Evolutionary conservation across 148 eudicot genomes (phyloP).

Genomic region (Fagopyrum tataricum): DNA sequence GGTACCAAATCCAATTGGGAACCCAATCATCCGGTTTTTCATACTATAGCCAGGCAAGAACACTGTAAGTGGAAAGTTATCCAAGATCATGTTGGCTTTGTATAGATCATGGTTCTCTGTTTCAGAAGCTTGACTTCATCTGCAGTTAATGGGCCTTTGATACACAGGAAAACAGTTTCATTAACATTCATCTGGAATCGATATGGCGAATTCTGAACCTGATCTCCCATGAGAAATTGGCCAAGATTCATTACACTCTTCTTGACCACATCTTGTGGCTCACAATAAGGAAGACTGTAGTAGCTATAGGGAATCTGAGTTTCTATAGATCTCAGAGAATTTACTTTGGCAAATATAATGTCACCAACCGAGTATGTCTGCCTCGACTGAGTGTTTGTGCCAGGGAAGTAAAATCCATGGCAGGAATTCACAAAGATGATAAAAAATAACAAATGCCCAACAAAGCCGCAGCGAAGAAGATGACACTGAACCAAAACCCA

Average conservation of each 20-base stretch:
- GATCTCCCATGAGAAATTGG: constrained; percentile 74
- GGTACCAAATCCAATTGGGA: constrained; percentile 46
- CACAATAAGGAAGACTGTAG: constrained; percentile 70
- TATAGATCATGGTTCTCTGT: constrained; percentile 59
- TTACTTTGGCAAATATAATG: constrained; percentile 55
- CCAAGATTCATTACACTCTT: constrained; percentile 81
- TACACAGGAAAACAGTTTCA: constrained; percentile 56
- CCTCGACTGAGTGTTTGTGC: constrained; percentile 35
- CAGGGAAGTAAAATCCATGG: constrained; percentile 64
- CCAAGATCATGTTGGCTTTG: constrained; percentile 65
- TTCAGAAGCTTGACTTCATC: constrained; percentile 61
- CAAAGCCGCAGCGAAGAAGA: constrained; percentile 1
- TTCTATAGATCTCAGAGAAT: constrained; percentile 67
- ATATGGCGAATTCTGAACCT: constrained; percentile 64
- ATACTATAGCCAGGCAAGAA: too few relatives aligned
- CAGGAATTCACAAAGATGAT: constrained; percentile 28
- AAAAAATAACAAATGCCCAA: constrained; percentile 21
- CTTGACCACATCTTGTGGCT: constrained; percentile 44
- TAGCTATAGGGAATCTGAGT: constrained; percentile 77
- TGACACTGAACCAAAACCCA: too few relatives aligned
- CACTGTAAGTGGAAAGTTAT: constrained; percentile 63
- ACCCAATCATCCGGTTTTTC: constrained; percentile 34
- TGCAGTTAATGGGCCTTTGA: constrained; percentile 34
- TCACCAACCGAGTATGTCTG: constrained; percentile 41
- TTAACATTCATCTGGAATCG: constrained; percentile 56